Conservation (phyloP, 306 rosid species). For the Quercus ilex region DNA sequence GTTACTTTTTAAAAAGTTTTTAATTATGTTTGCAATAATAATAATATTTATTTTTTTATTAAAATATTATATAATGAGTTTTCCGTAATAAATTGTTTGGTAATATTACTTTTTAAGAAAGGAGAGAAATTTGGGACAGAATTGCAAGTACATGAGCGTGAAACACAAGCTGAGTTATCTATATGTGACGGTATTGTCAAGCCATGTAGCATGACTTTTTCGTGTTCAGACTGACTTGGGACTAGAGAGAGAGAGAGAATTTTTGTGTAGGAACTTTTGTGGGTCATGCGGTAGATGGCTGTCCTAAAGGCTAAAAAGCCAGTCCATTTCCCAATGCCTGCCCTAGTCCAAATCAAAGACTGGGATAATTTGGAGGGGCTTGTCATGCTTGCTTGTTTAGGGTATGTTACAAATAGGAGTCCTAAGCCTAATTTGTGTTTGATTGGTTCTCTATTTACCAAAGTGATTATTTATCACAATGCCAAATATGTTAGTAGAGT, state of each 20-base stretch:
- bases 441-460: too few relatives aligned
- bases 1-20: too few relatives aligned
- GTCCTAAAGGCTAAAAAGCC: neutral
- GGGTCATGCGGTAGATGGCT: neutral
- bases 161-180: neutral
- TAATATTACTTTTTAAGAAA: too few relatives aligned
- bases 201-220: neutral
- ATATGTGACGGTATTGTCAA: neutral
- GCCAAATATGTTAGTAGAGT: too few relatives aligned
- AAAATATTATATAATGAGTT: too few relatives aligned
- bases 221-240: too few relatives aligned
- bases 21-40: too few relatives aligned
- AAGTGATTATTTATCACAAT: too few relatives aligned
- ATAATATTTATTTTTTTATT: too few relatives aligned
- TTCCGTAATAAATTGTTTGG: too few relatives aligned
- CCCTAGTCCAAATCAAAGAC: neutral
- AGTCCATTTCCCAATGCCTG: neutral
- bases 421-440: neutral
- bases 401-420: neutral
- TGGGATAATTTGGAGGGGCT: neutral
- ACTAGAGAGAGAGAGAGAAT: too few relatives aligned
- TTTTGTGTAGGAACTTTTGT: too few relatives aligned
- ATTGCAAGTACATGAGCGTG: neutral
- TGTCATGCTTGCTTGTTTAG: neutral
- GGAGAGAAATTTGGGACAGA: neutral